Evolutionary conservation across 768 basidiomycete genomes (phyloP).

Genomic region (Cyclocybe aegerita): DNA sequence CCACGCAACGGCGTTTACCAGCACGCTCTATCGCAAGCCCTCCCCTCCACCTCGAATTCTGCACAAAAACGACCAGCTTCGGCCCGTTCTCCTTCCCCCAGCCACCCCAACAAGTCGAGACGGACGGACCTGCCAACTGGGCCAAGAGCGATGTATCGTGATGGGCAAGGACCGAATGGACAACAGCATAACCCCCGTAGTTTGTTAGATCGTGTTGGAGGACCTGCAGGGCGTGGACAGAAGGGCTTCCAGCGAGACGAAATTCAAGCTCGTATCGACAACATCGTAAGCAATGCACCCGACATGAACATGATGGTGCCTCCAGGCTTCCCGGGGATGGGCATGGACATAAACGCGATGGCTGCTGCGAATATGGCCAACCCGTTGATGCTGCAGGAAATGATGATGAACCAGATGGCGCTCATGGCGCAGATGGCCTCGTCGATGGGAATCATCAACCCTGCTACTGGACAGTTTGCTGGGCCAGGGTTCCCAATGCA

Average conservation of each 20-base stretch:
- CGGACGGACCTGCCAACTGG: slow-evolving; percentile 80
- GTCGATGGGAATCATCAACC: slow-evolving; percentile 76
- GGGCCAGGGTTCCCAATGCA: slow-evolving; percentile 60
- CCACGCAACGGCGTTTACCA: slow-evolving; percentile 66
- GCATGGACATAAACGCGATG: slow-evolving; percentile 66
- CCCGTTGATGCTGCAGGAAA: slow-evolving; percentile 78
- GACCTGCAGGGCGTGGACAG: slow-evolving; percentile 39
- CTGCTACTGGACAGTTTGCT: slow-evolving; percentile 54
- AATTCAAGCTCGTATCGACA: slow-evolving; percentile 79
- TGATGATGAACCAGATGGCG: slow-evolving; percentile 91
- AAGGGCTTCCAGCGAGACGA: slow-evolving; percentile 57
- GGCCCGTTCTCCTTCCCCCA: slow-evolving; percentile 65
- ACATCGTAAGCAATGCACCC: slow-evolving; percentile 60
- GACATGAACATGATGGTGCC: slow-evolving; percentile 57
- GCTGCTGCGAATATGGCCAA: slow-evolving; percentile 54
- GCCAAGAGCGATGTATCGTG: slow-evolving; percentile 77
- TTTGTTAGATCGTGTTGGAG: slow-evolving; percentile 82
- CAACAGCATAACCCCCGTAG: slow-evolving; percentile 49
- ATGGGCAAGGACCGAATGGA: slow-evolving; percentile 26
- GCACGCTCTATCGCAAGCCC: slow-evolving; percentile 68
- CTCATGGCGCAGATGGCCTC: slow-evolving; percentile 92
- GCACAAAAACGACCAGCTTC: slow-evolving; percentile 67
- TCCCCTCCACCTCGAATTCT: slow-evolving; percentile 46
- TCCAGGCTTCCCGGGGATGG: slow-evolving; percentile 43
- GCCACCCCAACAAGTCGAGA: slow-evolving; percentile 67